Evolutionary conservation across 2,329 filamentous ascomycete genomes (phyloP).

Genomic region (Bretziella fagacearum): DNA sequence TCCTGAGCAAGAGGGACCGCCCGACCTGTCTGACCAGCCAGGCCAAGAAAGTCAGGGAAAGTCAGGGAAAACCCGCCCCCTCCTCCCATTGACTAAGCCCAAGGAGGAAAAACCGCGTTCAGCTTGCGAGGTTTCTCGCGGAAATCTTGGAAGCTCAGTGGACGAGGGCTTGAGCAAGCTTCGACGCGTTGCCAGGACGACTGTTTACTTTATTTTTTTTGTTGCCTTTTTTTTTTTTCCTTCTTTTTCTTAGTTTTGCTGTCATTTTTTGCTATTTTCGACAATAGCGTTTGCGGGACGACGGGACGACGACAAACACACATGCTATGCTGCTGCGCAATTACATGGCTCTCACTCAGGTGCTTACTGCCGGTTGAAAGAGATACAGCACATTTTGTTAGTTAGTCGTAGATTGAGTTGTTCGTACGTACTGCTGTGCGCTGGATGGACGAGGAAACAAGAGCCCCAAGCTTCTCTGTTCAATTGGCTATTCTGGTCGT

Average conservation of each 20-base stretch:
- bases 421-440: not conserved
- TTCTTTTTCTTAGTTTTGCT: no score
- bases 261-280: not conserved
- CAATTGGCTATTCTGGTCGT: not conserved
- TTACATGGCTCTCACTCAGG: no score
- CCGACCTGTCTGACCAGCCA: not conserved
- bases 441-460: not conserved
- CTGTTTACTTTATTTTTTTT: constrained; percentile 9
- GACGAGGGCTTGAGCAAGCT: constrained; percentile 6
- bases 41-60: no score
- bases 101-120: not conserved
- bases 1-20: no score
- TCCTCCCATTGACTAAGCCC: not conserved
- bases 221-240: no score
- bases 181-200: constrained; percentile 6
- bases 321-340: no score
- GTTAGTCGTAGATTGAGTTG: not conserved
- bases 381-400: not conserved
- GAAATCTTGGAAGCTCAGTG: not conserved
- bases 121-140: constrained; percentile 1
- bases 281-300: no score
- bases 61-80: no score
- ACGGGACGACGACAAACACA: no score
- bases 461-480: not conserved
- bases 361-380: no score